Conservation (phyloP, 2,329 filamentous ascomycete genomes). For the Aspergillus fumigatus region DNA sequence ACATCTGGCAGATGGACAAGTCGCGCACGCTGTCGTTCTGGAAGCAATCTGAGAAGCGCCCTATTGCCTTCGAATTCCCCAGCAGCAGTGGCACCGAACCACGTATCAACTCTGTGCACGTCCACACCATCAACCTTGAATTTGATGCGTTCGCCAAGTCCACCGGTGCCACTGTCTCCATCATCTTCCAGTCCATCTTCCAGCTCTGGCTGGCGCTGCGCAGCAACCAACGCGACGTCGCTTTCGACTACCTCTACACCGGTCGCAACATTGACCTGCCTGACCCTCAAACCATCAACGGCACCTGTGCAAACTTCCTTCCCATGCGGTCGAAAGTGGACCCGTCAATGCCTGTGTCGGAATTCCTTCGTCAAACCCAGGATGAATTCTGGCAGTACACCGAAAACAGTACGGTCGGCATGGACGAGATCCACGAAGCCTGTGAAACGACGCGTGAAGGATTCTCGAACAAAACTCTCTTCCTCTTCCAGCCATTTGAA, state of each 20-base stretch:
- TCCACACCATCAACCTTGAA: slow-evolving; percentile 11
- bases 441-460: slow-evolving; percentile 11
- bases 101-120: slow-evolving; percentile 13
- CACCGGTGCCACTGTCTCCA: slow-evolving; percentile 27
- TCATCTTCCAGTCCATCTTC: slow-evolving; percentile 36
- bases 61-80: background rate
- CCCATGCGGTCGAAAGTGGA: slow-evolving; percentile 24
- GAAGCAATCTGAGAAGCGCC: background rate
- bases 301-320: slow-evolving; percentile 37
- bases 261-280: slow-evolving; percentile 36
- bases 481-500: slow-evolving; percentile 33
- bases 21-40: slow-evolving; percentile 1
- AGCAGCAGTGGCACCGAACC: background rate
- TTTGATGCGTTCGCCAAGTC: slow-evolving; percentile 17
- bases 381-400: slow-evolving; percentile 26
- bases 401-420: slow-evolving; percentile 23
- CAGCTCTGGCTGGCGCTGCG: slow-evolving; percentile 23
- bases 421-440: slow-evolving; percentile 25
- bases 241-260: slow-evolving; percentile 35
- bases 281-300: slow-evolving; percentile 35
- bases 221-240: slow-evolving; percentile 17
- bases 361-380: slow-evolving; percentile 21
- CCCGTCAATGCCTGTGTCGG: slow-evolving; percentile 2
- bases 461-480: slow-evolving; percentile 18
- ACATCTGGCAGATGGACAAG: slow-evolving; percentile 2